These are phyloP conservation scores for Backusella australiensis DNA, from an alignment of 192 early-diverging fungal genomes.

Conservation along the genomic window DNA sequence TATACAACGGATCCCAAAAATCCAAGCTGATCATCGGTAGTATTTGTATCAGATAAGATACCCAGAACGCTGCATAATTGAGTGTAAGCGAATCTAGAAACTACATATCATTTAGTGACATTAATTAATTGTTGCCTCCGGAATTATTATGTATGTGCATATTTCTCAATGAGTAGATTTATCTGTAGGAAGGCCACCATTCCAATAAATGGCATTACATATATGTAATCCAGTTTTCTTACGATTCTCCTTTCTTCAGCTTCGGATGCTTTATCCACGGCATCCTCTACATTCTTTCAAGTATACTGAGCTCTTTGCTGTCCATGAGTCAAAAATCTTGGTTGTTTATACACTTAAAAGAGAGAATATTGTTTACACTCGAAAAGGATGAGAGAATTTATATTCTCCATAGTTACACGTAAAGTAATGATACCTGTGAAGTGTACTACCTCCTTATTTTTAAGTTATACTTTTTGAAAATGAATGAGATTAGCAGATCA, in stretches of 20 bases:
- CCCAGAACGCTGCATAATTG: slow-evolving; percentile 15
- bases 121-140: not conserved
- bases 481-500: too few species aligned
- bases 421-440: too few species aligned
- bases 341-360: not conserved
- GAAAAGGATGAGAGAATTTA: not conserved
- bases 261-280: not conserved
- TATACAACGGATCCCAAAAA: slow-evolving; percentile 24
- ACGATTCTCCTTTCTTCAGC: not conserved
- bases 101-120: slow-evolving; percentile 12
- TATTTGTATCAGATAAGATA: slow-evolving; percentile 7
- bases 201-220: slow-evolving; percentile 7
- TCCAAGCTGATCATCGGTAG: slow-evolving; percentile 8
- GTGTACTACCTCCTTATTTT: too few species aligned
- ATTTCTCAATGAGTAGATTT: not conserved
- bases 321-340: not conserved
- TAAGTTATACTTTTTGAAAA: too few species aligned
- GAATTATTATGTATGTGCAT: not conserved
- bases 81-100: slow-evolving; percentile 25
- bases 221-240: not conserved
- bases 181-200: slow-evolving; percentile 16
- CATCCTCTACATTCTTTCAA: not conserved
- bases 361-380: not conserved
- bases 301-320: not conserved
- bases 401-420: too few species aligned